Conservation (phyloP, 2,329 filamentous ascomycete species). For the Cercospora sp. region DNA sequence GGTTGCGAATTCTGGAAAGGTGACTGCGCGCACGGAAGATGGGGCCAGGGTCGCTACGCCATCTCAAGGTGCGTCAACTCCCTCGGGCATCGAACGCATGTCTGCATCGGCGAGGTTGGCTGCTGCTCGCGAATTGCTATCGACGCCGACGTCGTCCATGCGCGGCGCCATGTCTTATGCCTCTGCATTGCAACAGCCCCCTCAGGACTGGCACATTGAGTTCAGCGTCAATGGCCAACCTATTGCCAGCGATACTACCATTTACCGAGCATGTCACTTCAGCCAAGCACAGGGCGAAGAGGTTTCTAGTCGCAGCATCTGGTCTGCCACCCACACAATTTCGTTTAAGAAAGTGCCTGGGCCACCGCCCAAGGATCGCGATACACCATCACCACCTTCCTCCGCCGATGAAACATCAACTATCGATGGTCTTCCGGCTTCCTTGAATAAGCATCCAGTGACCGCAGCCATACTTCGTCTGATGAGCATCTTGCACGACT, state of each 20-base stretch:
- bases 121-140: constrained; percentile 39
- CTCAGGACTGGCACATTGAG: constrained; percentile 96
- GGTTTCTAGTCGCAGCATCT: constrained; percentile 72
- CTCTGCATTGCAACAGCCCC: constrained; percentile 73
- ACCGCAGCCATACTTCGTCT: constrained; percentile 85
- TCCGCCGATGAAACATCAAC: constrained; percentile 52
- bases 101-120: constrained; percentile 37
- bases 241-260: constrained; percentile 87
- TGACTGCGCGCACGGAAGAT: constrained; percentile 89
- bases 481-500: constrained; percentile 83
- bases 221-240: constrained; percentile 84
- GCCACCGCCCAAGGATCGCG: constrained; percentile 72
- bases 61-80: constrained; percentile 55
- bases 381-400: constrained; percentile 55
- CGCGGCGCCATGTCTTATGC: constrained; percentile 76
- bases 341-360: constrained; percentile 86
- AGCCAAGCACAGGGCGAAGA: constrained; percentile 64
- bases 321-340: constrained; percentile 87
- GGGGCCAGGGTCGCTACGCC: constrained; percentile 84
- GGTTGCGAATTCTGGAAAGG: constrained; percentile 79
- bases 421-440: constrained; percentile 66
- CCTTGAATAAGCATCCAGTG: constrained; percentile 77
- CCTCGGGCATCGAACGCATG: constrained; percentile 33
- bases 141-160: constrained; percentile 51
- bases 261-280: constrained; percentile 89